These are phyloP conservation scores for Ilex aquifolium DNA, from an alignment of 257 asterid species.

Conservation along the genomic window DNA sequence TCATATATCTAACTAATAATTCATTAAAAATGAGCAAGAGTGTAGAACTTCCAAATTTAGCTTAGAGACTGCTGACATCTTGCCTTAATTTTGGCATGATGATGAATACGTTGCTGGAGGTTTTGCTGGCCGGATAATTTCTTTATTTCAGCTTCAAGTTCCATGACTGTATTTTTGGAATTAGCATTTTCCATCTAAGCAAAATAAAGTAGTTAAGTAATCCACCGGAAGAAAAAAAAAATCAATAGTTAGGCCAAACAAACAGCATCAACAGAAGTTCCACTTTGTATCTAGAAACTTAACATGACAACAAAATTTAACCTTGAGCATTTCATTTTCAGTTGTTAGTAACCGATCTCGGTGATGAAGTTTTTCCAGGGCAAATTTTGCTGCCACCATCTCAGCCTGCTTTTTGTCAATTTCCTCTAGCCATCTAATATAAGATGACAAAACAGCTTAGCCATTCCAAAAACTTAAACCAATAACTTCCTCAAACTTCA, in stretches of 20 bases:
- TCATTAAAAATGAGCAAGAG: not conserved
- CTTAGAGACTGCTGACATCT: not conserved
- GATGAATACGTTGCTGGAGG: conserved; percentile 95
- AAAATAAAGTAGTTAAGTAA: not conserved
- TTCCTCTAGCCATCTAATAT: conserved; percentile 87
- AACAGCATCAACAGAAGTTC: too few species aligned
- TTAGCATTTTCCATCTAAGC: conserved; percentile 58
- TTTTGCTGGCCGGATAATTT: conserved; percentile 92
- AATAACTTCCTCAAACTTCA: conserved; percentile 5
- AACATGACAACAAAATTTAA: conserved; percentile 6
- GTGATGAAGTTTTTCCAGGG: conserved; percentile 60
- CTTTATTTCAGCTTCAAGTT: conserved; percentile 71
- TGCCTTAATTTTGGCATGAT: conserved; percentile 94
- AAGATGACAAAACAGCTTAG: conserved; percentile 2
- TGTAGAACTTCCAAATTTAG: not conserved
- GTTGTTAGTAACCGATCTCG: conserved; percentile 52
- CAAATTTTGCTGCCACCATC: conserved; percentile 71
- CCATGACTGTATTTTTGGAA: conserved; percentile 60
- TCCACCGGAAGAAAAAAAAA: too few species aligned
- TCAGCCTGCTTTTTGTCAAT: conserved; percentile 92
- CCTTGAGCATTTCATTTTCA: conserved; percentile 85
- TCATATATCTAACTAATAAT: not conserved
- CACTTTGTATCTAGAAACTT: too few species aligned
- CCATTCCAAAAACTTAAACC: not conserved
- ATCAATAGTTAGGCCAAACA: too few species aligned